Base-by-base conservation (phyloP, 106 monocot species). In the Vanilla planifolia region DNA sequence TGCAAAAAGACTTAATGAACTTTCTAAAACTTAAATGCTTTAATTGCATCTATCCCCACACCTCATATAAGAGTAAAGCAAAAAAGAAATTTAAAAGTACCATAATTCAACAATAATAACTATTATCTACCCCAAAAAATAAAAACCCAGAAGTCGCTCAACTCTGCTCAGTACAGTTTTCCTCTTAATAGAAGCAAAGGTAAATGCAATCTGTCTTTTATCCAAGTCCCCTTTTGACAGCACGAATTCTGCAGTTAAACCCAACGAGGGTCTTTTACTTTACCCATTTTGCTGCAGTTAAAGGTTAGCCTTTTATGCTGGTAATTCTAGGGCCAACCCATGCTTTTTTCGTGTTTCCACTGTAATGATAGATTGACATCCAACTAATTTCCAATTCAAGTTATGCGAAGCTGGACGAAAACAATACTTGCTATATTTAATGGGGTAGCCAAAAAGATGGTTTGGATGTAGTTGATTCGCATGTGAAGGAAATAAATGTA, bases 401-500 rank as follows among this genome's bases (percentile, higher is more conserved):
- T 24, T 25, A 22, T 50, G 50, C 10, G 50, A 50, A 24, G 50
- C 50, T 50, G 50, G 10, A 24, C 10, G 24, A 24, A 50, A 50
- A 50, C 26, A 50, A 24, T 25, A 6, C 50, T 50, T 22, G 24
- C 50, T 50, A 50, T 50, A 24, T 24, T 50, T 50, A 24, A 17
- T 47, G 20, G 47, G 47, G 8, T 17, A 22, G 47, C 19, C 47
- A 22, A 2, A 47, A 50, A 10, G 50, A 25, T 10, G 24, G 50
- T 24, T 5, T 6, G 24, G 26, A 20, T 2, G 24, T 7, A 25
- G 48, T 8, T 24, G 50, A n/a, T n/a, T 11, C 9, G 11, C 50
- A 50, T 26, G 50, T 50, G 50, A 50, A 50, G 11, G 50, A 50
- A 50, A 50, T 50, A 50, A 50, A 50, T 50, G 25, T 50, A 25